phyloP scores from a whole-genome alignment of 2,329 filamentous ascomycete species.

The Aureobasidium sp. region DNA sequence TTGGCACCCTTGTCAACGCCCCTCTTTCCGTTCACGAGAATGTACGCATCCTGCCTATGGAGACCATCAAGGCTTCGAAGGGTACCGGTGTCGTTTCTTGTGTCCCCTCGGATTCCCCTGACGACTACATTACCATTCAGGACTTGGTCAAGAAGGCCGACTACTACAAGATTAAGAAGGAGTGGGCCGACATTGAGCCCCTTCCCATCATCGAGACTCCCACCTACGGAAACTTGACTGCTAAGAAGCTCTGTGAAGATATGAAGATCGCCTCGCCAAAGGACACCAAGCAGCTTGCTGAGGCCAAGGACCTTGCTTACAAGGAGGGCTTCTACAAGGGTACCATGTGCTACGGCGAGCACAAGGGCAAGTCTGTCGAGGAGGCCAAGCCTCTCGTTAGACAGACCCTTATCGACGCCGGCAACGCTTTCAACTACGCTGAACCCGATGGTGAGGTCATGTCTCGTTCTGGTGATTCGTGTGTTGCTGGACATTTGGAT shows the following conservation, averaged over 20 bases:
- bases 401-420: conserved; percentile 64
- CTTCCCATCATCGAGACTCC: conserved; percentile 84
- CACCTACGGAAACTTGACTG: conserved; percentile 75
- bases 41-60: conserved; percentile 90
- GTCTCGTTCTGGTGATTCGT: conserved; percentile 83
- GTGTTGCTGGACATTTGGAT: conserved; percentile 84
- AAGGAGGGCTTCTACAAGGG: conserved; percentile 98
- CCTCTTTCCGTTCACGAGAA: conserved; percentile 79
- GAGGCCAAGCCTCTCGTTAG: conserved; percentile 79
- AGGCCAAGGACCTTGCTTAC: conserved; percentile 94
- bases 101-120: conserved; percentile 90
- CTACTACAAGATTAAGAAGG: conserved; percentile 92
- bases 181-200: conserved; percentile 90
- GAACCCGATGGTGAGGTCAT: conserved; percentile 88
- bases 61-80: conserved; percentile 82
- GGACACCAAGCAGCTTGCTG: conserved; percentile 78
- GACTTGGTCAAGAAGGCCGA: conserved; percentile 93
- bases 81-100: conserved; percentile 95
- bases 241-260: conserved; percentile 75
- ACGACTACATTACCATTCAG: conserved; percentile 82
- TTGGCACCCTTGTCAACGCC: conserved; percentile 84
- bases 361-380: conserved; percentile 78
- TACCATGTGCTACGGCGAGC: conserved; percentile 78
- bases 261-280: conserved; percentile 97
- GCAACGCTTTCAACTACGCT: conserved; percentile 81